These are phyloP conservation scores for Thielaviopsis populi DNA, from an alignment of 2,329 filamentous ascomycete genomes.

Conservation along the genomic window DNA sequence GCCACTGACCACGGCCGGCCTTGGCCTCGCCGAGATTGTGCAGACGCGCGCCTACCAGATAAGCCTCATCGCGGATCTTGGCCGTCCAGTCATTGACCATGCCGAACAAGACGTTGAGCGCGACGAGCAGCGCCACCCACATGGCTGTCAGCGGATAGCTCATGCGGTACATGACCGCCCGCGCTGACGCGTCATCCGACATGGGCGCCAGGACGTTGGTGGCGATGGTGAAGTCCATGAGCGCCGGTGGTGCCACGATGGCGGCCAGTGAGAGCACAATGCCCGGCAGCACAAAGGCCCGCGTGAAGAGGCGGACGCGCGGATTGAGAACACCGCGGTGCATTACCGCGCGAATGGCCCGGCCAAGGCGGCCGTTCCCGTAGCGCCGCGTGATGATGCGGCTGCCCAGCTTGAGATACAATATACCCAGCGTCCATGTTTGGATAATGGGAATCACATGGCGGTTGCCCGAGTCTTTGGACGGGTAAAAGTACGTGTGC, in stretches of 20 bases:
- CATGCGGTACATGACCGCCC: slow-evolving; percentile 33
- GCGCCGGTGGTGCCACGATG: slow-evolving; percentile 46
- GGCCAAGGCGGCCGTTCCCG: slow-evolving; percentile 46
- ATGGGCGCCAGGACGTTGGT: slow-evolving; percentile 11
- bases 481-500: slow-evolving; percentile 55
- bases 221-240: slow-evolving; percentile 13
- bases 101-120: slow-evolving; percentile 36
- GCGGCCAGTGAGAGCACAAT: slow-evolving; percentile 45
- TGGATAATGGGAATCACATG: slow-evolving; percentile 81
- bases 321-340: slow-evolving; percentile 65
- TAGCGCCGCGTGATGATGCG: slow-evolving; percentile 25
- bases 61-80: slow-evolving; percentile 83
- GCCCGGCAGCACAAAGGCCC: slow-evolving; percentile 71
- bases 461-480: slow-evolving; percentile 20
- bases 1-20: neutral
- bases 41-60: slow-evolving; percentile 81
- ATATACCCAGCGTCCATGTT: slow-evolving; percentile 81
- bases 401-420: slow-evolving; percentile 71
- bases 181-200: slow-evolving; percentile 22
- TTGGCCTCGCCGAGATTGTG: slow-evolving; percentile 63
- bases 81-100: slow-evolving; percentile 63
- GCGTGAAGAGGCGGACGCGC: slow-evolving; percentile 62
- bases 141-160: slow-evolving; percentile 54
- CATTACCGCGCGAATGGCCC: slow-evolving; percentile 59
- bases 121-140: slow-evolving; percentile 32